Evolutionary conservation across 2,329 filamentous ascomycete genomes (phyloP).

Genomic region (Neonectria magnoliae): DNA sequence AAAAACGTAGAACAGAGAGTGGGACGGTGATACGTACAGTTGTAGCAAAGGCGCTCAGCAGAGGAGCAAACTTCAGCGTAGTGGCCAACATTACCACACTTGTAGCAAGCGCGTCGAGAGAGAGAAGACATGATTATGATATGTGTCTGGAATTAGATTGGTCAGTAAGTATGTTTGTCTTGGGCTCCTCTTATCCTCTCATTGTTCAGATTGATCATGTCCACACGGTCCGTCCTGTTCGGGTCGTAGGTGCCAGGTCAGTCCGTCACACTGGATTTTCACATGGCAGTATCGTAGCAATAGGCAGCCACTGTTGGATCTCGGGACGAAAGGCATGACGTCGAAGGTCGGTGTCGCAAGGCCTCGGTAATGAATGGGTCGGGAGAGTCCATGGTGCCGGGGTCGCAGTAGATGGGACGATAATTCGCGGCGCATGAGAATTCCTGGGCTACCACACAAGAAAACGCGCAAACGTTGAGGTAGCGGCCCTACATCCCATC

Average conservation of each 20-base stretch:
- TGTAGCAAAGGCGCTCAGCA: slow-evolving; percentile 98
- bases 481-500: not conserved
- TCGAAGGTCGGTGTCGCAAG: not conserved
- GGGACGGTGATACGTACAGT: slow-evolving; percentile 73
- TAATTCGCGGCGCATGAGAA: slow-evolving; percentile 8
- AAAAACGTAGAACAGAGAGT: not conserved
- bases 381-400: not conserved
- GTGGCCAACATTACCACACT: slow-evolving; percentile 84
- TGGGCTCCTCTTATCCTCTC: not conserved
- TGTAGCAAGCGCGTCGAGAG: slow-evolving; percentile 85
- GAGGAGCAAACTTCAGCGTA: slow-evolving; percentile 94
- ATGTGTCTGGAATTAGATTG: slow-evolving; percentile 20
- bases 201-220: not conserved
- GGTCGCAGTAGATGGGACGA: not conserved
- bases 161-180: slow-evolving; percentile 24
- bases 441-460: not conserved
- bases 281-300: not conserved
- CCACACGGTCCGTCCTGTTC: not conserved
- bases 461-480: not conserved
- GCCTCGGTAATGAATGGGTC: not conserved
- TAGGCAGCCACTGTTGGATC: not conserved
- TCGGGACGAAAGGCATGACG: not conserved
- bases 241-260: not conserved
- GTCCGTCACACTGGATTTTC: not conserved
- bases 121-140: slow-evolving; percentile 75